phyloP scores from a whole-genome alignment of 345 rosid species.

The Eucalyptus pauciflora region DNA sequence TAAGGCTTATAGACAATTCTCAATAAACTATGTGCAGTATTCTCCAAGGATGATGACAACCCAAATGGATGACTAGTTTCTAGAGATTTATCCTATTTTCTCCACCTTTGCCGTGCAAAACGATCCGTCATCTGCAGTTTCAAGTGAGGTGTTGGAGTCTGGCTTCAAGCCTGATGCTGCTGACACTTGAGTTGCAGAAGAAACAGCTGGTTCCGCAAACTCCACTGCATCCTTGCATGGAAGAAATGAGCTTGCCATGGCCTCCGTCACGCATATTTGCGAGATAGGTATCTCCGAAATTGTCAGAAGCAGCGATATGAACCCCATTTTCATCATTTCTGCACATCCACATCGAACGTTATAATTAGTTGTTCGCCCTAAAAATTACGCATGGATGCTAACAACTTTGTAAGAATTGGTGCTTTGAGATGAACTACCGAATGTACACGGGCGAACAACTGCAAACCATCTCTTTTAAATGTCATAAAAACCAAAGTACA shows the following conservation, averaged over 20 bases:
- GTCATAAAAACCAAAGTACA: neutral
- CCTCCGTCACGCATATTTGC: constrained; percentile 2
- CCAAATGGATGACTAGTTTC: neutral
- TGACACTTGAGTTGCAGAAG: neutral
- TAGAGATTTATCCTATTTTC: neutral
- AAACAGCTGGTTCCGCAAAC: neutral
- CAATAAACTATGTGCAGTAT: neutral
- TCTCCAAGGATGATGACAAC: neutral
- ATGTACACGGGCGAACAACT: neutral
- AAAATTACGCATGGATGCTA: neutral
- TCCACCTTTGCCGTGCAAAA: neutral
- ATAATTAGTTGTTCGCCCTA: neutral
- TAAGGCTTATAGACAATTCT: neutral
- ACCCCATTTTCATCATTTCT: constrained; percentile 20
- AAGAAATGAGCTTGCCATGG: neutral
- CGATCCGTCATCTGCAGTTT: neutral
- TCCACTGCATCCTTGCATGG: neutral
- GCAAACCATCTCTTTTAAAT: neutral
- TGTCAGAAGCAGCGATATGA: constrained; percentile 13
- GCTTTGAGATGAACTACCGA: neutral
- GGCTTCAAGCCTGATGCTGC: neutral
- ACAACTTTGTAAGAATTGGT: neutral
- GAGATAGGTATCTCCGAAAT: constrained; percentile 7
- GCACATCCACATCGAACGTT: neutral
- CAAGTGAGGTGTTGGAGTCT: neutral